These are phyloP conservation scores for Stagonosporopsis vannaccii DNA, from an alignment of 2,329 filamentous ascomycete genomes.

Conservation along the genomic window DNA sequence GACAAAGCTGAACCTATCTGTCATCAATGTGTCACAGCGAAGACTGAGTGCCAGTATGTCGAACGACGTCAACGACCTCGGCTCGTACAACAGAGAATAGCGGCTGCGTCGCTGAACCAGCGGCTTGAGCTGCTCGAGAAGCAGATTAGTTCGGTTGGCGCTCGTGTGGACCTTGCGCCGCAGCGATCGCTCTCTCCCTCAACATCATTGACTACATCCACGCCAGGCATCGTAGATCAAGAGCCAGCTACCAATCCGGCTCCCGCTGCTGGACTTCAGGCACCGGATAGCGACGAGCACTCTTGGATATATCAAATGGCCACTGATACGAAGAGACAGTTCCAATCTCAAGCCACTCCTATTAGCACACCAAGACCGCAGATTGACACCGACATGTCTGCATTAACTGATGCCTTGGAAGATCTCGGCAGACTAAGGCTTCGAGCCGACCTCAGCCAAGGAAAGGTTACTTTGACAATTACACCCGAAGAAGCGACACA, in stretches of 20 bases:
- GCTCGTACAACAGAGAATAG: conserved; percentile 30
- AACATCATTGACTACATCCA: neutral
- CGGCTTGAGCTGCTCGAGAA: conserved; percentile 37
- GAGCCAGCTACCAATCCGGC: neutral
- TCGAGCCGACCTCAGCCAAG: conserved; percentile 21
- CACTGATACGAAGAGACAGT: conserved; percentile 32
- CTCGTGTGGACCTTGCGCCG: neutral
- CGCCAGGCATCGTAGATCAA: neutral
- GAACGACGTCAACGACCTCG: conserved; percentile 37
- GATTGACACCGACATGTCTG: conserved; percentile 38
- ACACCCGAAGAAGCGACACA: conserved; percentile 25
- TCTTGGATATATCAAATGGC: conserved; percentile 42
- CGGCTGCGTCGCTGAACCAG: conserved; percentile 29
- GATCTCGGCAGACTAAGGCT: conserved; percentile 37
- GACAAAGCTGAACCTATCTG: conserved; percentile 35
- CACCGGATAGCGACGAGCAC: neutral
- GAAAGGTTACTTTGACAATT: conserved; percentile 23
- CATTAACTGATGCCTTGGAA: conserved; percentile 36
- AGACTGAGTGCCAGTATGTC: conserved; percentile 37
- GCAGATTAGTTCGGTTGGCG: conserved; percentile 20
- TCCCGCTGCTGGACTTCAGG: neutral
- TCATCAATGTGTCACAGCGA: conserved; percentile 36
- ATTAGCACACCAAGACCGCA: conserved; percentile 27
- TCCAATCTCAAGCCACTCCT: conserved; percentile 32
- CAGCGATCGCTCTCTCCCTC: conserved; percentile 8